These are phyloP conservation scores for Trichoderma lentiforme DNA, from an alignment of 2,329 filamentous ascomycete genomes.

Conservation along the genomic window DNA sequence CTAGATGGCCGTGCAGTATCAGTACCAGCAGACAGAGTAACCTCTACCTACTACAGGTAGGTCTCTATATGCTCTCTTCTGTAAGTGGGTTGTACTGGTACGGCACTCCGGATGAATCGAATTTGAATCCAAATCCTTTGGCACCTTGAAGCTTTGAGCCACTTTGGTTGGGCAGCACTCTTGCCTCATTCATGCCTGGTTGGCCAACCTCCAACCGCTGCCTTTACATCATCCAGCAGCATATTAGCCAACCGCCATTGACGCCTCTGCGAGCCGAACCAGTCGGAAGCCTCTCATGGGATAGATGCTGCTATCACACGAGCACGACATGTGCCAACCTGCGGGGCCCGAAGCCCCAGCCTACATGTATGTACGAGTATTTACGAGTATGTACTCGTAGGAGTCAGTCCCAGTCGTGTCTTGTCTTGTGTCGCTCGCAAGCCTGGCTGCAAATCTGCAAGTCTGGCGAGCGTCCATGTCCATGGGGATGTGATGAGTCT, in stretches of 20 bases:
- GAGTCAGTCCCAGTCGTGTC: neutral
- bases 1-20: too few species aligned
- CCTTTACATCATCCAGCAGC: neutral
- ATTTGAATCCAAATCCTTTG: neutral
- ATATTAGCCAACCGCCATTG: constrained; percentile 4
- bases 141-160: neutral
- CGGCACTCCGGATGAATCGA: neutral
- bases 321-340: constrained; percentile 16
- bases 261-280: constrained; percentile 5
- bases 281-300: constrained; percentile 6
- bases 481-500: neutral
- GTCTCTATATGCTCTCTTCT: neutral
- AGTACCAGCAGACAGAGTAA: neutral
- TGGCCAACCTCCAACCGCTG: neutral
- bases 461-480: neutral
- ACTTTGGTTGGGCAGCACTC: neutral
- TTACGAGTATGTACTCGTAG: neutral
- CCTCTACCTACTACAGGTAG: neutral
- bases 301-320: constrained; percentile 13
- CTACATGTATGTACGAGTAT: neutral
- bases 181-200: neutral
- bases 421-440: constrained; percentile 1
- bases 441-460: constrained; percentile 1
- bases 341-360: constrained; percentile 2
- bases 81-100: neutral